A percentile compares a stretch with the other conserved stretches of the same genome.
Evolutionary conservation across 768 basidiomycete species (phyloP).

Genomic region (Naematelia encephala): DNA sequence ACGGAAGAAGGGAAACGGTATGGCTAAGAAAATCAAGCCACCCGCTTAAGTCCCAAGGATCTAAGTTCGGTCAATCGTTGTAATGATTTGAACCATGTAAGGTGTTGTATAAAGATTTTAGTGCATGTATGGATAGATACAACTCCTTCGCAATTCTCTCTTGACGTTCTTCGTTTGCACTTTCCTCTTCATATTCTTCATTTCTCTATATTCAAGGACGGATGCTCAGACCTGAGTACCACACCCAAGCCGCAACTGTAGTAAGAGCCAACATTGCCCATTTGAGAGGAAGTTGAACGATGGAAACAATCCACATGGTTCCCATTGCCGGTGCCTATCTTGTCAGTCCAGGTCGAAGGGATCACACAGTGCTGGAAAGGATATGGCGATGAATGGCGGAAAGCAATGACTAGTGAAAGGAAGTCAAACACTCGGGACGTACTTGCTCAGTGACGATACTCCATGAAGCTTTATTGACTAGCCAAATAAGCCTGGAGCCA

Average conservation of each 20-base stretch:
- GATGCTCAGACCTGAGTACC: constrained; percentile 40
- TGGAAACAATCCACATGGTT: constrained; percentile 48
- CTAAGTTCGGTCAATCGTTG: neutral
- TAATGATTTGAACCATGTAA: neutral
- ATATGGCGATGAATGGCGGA: neutral
- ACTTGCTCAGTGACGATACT: constrained; percentile 41
- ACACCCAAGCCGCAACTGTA: constrained; percentile 34
- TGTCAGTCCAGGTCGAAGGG: no score
- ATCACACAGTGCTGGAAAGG: no score
- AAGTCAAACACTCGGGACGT: constrained; percentile 1
- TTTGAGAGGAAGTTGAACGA: constrained; percentile 44
- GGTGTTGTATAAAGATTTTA: neutral
- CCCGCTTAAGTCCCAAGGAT: neutral
- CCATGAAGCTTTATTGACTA: constrained; percentile 47
- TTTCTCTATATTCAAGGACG: constrained; percentile 24
- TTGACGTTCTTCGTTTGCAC: no score
- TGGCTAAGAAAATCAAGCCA: neutral
- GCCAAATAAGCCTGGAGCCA: constrained; percentile 45
- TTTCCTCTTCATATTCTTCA: no score
- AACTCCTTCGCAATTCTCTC: no score
- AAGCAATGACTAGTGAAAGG: neutral
- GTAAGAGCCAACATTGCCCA: constrained; percentile 34
- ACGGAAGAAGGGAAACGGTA: neutral
- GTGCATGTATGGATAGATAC: neutral
- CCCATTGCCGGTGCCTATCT: constrained; percentile 46